Conservation (phyloP, 176 grass and related monocot species). For the Coix lacrymajobi region DNA sequence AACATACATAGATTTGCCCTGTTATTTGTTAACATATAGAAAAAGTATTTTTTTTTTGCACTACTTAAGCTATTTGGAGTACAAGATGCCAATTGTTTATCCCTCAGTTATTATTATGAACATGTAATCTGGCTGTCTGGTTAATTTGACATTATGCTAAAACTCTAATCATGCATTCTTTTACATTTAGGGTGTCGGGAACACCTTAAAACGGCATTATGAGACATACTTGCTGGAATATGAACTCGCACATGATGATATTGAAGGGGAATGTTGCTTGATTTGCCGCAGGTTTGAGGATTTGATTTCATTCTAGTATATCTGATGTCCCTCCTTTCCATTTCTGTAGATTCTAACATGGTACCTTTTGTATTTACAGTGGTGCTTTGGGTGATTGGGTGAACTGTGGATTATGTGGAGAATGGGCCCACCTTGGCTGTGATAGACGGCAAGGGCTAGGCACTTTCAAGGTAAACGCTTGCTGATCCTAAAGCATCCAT, state of each 20-base stretch:
- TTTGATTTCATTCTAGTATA: not conserved
- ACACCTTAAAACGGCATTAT: constrained; percentile 75
- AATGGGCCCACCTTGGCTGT: constrained; percentile 78
- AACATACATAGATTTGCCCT: not conserved
- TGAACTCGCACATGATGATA: constrained; percentile 69
- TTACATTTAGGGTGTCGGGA: constrained; percentile 58
- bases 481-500: not conserved
- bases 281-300: constrained; percentile 54
- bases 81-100: not conserved
- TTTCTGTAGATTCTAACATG: not conserved
- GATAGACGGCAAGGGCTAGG: constrained; percentile 69
- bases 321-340: not conserved
- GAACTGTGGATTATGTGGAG: constrained; percentile 71
- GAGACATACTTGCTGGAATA: constrained; percentile 81
- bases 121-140: not conserved
- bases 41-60: not conserved
- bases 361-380: constrained; percentile 41
- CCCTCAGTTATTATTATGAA: not conserved
- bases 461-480: constrained; percentile 53
- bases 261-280: constrained; percentile 65
- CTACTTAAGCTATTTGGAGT: not conserved
- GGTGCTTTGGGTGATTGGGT: constrained; percentile 66
- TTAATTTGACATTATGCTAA: not conserved
- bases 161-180: not conserved
- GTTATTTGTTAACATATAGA: not conserved